These are phyloP conservation scores for Cladosporium austrohemisphaericum DNA, from an alignment of 2,329 filamentous ascomycete species.

Conservation along the genomic window DNA sequence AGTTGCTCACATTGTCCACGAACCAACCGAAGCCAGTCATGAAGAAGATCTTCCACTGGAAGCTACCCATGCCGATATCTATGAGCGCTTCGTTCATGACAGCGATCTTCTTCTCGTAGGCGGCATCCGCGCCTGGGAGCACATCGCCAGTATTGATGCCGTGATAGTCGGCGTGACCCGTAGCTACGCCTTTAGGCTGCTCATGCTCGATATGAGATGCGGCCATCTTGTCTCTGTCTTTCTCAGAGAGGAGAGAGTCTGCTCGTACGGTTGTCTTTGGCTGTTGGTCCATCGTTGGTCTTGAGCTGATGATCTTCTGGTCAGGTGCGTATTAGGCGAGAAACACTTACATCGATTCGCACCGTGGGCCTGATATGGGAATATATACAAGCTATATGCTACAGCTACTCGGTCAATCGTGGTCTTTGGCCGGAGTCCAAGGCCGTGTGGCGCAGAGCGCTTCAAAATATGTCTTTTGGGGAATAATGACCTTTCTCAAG, in stretches of 20 bases:
- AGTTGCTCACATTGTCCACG: conserved; percentile 15
- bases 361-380: too few species aligned
- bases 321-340: too few species aligned
- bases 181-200: neutral
- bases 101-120: conserved; percentile 18
- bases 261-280: neutral
- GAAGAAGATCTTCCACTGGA: conserved; percentile 16
- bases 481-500: neutral
- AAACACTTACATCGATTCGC: too few species aligned
- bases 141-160: conserved; percentile 1
- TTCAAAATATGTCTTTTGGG: neutral
- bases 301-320: too few species aligned
- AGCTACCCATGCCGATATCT: conserved; percentile 21
- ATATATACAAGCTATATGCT: too few species aligned
- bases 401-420: too few species aligned
- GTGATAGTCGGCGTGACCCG: neutral
- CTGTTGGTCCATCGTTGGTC: neutral
- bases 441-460: too few species aligned
- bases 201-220: neutral
- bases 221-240: neutral
- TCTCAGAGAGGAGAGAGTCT: neutral
- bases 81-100: conserved; percentile 18
- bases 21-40: conserved; percentile 20
- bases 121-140: conserved; percentile 1
- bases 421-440: too few species aligned